A percentile compares a stretch with the other conserved stretches of the same genome.
phyloP scores from a whole-genome alignment of 2,329 filamentous ascomycete genomes.

The Penicillium sclerotigenum region DNA sequence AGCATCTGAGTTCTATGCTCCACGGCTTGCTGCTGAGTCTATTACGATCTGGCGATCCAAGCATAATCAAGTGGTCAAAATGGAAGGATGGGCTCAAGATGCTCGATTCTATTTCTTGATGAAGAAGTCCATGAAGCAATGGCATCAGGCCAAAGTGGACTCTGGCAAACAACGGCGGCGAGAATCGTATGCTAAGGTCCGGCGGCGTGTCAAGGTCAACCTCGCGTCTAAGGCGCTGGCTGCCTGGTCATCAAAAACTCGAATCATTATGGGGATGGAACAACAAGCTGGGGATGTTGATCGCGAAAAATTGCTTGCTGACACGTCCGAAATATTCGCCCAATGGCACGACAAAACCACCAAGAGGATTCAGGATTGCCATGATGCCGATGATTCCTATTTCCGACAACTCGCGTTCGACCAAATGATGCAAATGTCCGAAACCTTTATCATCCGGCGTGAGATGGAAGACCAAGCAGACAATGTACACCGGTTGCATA shows the following conservation, averaged over 20 bases:
- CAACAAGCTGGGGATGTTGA: constrained; percentile 39
- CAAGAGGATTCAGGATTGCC: constrained; percentile 33
- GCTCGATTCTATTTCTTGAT: constrained; percentile 57
- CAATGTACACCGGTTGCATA: constrained; percentile 46
- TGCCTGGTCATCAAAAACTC: constrained; percentile 38
- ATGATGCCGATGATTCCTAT: constrained; percentile 40
- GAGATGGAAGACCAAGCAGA: constrained; percentile 46
- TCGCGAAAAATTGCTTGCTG: constrained; percentile 34
- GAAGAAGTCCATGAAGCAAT: constrained; percentile 49
- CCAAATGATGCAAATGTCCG: constrained; percentile 39
- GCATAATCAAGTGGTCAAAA: constrained; percentile 43
- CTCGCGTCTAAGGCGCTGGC: constrained; percentile 47
- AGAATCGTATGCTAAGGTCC: constrained; percentile 54
- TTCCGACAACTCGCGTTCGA: constrained; percentile 39
- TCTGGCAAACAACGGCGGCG: constrained; percentile 53
- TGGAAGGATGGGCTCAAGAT: constrained; percentile 54
- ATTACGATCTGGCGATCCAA: constrained; percentile 39
- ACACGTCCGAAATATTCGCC: constrained; percentile 38
- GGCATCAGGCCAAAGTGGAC: constrained; percentile 51
- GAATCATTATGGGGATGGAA: constrained; percentile 36
- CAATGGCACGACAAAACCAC: constrained; percentile 45
- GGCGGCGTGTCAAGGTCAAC: constrained; percentile 54
- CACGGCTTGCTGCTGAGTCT: constrained; percentile 41
- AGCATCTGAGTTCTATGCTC: constrained; percentile 45
- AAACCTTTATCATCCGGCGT: constrained; percentile 32